Evolutionary conservation across 495 filamentous ascomycete species (phyloP).

Genomic region (Aspergillus kassunensis): DNA sequence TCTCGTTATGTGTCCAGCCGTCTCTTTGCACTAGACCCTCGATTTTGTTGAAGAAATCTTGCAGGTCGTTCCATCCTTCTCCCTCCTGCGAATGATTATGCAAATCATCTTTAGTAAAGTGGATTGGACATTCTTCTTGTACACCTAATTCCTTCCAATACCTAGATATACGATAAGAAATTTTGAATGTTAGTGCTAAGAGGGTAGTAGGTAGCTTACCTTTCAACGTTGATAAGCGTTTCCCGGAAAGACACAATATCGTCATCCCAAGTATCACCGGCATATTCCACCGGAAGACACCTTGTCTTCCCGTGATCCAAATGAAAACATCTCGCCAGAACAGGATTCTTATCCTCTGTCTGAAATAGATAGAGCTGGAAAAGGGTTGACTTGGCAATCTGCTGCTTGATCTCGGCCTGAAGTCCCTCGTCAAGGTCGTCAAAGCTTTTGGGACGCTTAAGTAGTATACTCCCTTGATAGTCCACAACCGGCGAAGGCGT

Average conservation of each 20-base stretch:
- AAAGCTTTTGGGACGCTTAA: constrained; percentile 25
- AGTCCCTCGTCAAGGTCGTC: constrained; percentile 20
- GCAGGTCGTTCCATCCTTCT: constrained; percentile 34
- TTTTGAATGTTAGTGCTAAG: neutral
- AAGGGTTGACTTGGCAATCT: constrained; percentile 26
- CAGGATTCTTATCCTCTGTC: constrained; percentile 17
- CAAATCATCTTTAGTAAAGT: constrained; percentile 30
- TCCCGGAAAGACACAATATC: constrained; percentile 33
- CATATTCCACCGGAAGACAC: constrained; percentile 23
- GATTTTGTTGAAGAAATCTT: constrained; percentile 32
- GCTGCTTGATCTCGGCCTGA: constrained; percentile 23
- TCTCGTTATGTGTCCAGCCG: constrained; percentile 32
- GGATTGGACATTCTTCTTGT: constrained; percentile 24
- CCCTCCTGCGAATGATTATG: constrained; percentile 24
- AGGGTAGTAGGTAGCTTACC: constrained; percentile 7
- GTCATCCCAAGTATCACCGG: constrained; percentile 33
- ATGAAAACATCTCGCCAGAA: constrained; percentile 22
- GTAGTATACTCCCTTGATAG: constrained; percentile 24
- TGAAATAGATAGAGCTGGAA: constrained; percentile 27
- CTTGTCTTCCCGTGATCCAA: constrained; percentile 27
- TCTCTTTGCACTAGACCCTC: constrained; percentile 31
- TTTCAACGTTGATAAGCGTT: constrained; percentile 25
- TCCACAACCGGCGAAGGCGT: constrained; percentile 25
- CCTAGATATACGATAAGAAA: constrained; percentile 12
- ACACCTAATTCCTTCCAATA: constrained; percentile 27